phyloP scores from a whole-genome alignment of 768 basidiomycete species.

The Russula emetica region DNA sequence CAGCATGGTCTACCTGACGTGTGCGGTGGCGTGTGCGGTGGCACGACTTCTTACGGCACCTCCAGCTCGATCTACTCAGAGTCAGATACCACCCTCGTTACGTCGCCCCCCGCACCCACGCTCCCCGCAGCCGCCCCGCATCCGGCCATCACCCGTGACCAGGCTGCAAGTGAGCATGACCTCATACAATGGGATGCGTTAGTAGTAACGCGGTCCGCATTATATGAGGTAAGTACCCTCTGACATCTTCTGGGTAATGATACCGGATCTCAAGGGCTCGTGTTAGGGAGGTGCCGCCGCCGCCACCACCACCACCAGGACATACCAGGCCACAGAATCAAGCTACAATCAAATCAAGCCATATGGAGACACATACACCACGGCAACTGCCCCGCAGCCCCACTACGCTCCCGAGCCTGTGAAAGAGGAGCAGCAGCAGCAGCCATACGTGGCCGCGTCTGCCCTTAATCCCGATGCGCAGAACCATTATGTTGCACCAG shows the following conservation, averaged over 20 bases:
- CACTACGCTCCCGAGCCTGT: not conserved
- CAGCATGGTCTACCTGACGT: not conserved
- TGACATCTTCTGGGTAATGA: slow-evolving; percentile 11
- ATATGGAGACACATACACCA: not conserved
- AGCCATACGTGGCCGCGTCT: not conserved
- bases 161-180: slow-evolving; percentile 27
- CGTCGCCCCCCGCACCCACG: not conserved
- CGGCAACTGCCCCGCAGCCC: not conserved
- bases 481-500: not conserved
- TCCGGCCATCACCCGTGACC: slow-evolving; percentile 16
- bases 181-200: not conserved
- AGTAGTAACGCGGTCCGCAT: not conserved
- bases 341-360: not conserved
- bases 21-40: slow-evolving; percentile 9
- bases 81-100: not conserved
- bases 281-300: not conserved
- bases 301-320: not conserved
- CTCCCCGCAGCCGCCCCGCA: not conserved
- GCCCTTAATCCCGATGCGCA: not conserved
- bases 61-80: not conserved
- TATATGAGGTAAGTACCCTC: slow-evolving; percentile 25
- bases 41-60: slow-evolving; percentile 12
- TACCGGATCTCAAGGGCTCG: not conserved
- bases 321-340: not conserved
- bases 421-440: not conserved